Percentiles rank a stretch among this genome's conserved stretches.
phyloP scores from a whole-genome alignment of 140 eudicot species.

The Ambrosia hybrid region DNA sequence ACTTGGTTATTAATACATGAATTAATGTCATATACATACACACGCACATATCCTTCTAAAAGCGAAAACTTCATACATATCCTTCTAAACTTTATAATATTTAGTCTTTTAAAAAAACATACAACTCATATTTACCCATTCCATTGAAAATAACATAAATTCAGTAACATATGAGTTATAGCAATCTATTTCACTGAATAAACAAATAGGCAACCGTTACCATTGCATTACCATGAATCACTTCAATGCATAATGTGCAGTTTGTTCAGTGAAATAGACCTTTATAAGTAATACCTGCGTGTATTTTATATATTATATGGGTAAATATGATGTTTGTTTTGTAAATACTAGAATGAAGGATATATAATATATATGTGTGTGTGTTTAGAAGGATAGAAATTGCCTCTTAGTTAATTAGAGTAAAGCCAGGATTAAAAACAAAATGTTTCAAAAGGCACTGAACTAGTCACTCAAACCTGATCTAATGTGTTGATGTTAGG shows the following conservation, averaged over 20 bases:
- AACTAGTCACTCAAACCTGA: slow-evolving; percentile 55
- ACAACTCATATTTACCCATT: neutral
- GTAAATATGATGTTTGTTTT: neutral
- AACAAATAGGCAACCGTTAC: neutral
- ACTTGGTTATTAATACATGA: neutral
- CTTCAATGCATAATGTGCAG: neutral
- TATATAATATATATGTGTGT: too few species aligned
- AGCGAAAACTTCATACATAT: neutral
- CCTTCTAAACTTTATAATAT: neutral
- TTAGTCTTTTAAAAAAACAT: neutral
- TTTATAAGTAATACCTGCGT: neutral
- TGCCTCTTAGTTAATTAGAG: neutral
- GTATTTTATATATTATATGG: neutral
- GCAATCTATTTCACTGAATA: neutral
- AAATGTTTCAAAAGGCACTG: neutral
- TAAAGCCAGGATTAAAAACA: slow-evolving; percentile 3
- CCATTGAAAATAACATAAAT: neutral
- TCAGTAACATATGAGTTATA: slow-evolving; percentile 1
- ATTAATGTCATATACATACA: too few species aligned
- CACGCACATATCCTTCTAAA: too few species aligned
- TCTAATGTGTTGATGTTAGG: slow-evolving; percentile 85
- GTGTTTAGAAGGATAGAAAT: neutral
- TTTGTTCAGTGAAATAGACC: neutral
- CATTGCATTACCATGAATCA: neutral
- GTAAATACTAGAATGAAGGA: too few species aligned